A percentile compares a stretch with the other conserved stretches of the same genome.
Conservation (phyloP, 305 asterid species). For the Fraxinus platypoda region DNA sequence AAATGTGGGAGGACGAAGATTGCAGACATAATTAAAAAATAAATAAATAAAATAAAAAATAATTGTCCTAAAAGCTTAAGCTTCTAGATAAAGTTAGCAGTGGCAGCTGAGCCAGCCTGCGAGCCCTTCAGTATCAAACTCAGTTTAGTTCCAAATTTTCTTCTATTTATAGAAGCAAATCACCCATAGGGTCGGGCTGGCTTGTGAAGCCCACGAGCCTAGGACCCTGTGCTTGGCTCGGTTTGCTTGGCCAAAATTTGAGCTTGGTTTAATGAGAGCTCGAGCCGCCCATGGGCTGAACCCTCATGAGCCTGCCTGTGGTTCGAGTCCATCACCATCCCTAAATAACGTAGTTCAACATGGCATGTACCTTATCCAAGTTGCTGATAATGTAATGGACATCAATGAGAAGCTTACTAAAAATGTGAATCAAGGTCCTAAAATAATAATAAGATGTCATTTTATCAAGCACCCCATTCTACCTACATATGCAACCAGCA, state of each 20-base stretch:
- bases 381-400: background rate
- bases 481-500: slow-evolving; percentile 12
- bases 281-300: background rate
- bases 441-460: background rate
- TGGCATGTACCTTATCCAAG: background rate
- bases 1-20: no score
- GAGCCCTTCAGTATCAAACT: background rate
- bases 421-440: background rate
- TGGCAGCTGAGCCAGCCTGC: background rate
- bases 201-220: background rate
- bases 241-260: background rate
- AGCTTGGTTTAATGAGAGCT: background rate
- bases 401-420: background rate
- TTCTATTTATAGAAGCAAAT: background rate
- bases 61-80: background rate
- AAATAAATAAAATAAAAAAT: no score
- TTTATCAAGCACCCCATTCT: background rate
- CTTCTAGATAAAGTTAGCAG: background rate
- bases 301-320: background rate
- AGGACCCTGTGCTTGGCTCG: background rate
- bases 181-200: background rate
- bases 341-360: background rate
- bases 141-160: background rate
- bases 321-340: background rate
- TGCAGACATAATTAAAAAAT: no score